These are phyloP conservation scores for Globisporangium paddicum DNA, from an alignment of 352 stramenopile genomes.

Conservation along the genomic window DNA sequence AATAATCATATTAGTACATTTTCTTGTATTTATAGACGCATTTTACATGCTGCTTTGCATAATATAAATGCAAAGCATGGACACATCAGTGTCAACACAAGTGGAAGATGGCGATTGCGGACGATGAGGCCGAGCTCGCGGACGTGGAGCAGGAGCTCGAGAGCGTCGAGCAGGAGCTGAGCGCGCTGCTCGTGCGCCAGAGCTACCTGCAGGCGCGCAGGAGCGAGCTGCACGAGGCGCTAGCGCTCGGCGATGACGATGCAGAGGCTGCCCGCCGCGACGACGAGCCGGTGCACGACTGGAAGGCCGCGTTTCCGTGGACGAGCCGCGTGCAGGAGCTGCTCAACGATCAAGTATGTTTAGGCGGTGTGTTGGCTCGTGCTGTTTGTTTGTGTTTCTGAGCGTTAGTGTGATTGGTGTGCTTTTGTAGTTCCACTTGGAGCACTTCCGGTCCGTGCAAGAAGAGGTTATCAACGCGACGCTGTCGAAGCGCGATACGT, in stretches of 20 bases:
- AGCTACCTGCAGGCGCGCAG: slow-evolving; percentile 46
- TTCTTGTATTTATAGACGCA: no score
- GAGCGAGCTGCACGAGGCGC: slow-evolving; percentile 31
- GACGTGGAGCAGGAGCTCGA: slow-evolving; percentile 52
- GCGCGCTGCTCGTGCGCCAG: slow-evolving; percentile 40
- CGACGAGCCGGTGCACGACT: slow-evolving; percentile 18
- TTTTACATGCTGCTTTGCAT: no score
- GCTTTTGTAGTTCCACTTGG: slow-evolving; percentile 78
- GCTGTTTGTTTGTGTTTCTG: background rate
- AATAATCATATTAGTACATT: no score
- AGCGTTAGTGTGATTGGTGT: background rate
- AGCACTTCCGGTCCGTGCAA: slow-evolving; percentile 87
- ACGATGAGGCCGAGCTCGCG: slow-evolving; percentile 33
- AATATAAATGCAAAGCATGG: background rate
- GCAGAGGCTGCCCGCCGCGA: background rate
- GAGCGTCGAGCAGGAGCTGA: slow-evolving; percentile 52
- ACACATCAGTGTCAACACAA: no score
- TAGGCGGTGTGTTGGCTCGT: background rate
- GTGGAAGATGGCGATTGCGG: slow-evolving; percentile 13
- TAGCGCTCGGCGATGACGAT: slow-evolving; percentile 14
- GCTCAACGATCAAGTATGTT: slow-evolving; percentile 20
- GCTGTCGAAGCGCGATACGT: slow-evolving; percentile 81
- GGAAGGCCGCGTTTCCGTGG: slow-evolving; percentile 41
- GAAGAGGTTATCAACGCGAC: slow-evolving; percentile 90
- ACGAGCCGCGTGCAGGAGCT: slow-evolving; percentile 27